Evolutionary conservation across 768 basidiomycete genomes (phyloP), one percentile per base, ranked within the genome.

Genomic region (Pisolithus orientalis): DNA sequence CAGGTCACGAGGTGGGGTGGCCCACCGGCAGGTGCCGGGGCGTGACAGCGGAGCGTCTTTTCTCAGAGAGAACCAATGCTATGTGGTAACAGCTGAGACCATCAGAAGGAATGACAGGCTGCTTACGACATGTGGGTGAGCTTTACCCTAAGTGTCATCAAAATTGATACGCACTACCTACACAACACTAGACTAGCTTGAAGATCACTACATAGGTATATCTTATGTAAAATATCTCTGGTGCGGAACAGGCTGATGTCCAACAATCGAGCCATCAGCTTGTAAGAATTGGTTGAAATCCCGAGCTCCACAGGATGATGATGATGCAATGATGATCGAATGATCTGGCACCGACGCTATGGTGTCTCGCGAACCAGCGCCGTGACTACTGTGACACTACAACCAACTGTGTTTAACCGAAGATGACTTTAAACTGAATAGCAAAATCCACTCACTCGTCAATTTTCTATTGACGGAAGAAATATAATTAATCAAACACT

Each of bases 341-440:
- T 17, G 44, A 44, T 21, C 21, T 21, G 21, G 6, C 11, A 32
- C 29, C 3, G 5, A 34, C 5, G 42, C 52, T 62, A 85, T 54
- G 70, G 66, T 4, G 78, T 80, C 65, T 90, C 88, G 28, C 79
- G 78, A 47, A 88, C 82, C 34, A 89, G 71, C 14, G 78, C 80
- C 39, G 86, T 80, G 28, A 87, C 68, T 16, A 87, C 81, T 0
- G 87, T 88, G 11, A 88, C 85, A 59, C 87, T 89, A 52, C 5
- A 44, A 53, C 17, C 24, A 39, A 1, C 21, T 21, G 21, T 21
- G 13, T 25, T 51, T 32, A 64, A 39, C 63, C 32, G 68, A 32
- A 8, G 52, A 47, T 39, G 25, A 34, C 25, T 21, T 40, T 47
- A 14, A 8, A 8, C 51, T 47, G 11, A 25, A 42, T 47, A 28